These are phyloP conservation scores for Talaromyces ruber DNA, from an alignment of 495 filamentous ascomycete genomes.

Conservation along the genomic window DNA sequence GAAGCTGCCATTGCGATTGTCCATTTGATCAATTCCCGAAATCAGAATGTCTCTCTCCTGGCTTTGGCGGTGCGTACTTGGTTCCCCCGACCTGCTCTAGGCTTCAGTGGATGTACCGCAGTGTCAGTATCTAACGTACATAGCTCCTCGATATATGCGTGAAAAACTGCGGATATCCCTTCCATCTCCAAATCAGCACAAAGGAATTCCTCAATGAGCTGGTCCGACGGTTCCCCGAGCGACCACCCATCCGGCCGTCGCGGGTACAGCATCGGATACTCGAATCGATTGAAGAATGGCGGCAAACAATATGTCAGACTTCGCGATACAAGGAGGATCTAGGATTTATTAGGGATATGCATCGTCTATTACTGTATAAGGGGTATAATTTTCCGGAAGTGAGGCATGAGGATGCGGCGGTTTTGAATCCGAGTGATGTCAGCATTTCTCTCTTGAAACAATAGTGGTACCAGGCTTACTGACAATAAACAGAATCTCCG, in stretches of 20 bases:
- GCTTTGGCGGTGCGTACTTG: conserved; percentile 56
- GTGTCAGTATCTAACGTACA: conserved; percentile 7
- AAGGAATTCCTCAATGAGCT: conserved; percentile 99
- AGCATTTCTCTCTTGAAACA: conserved; percentile 22
- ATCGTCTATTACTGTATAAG: conserved; percentile 89
- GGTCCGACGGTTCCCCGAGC: conserved; percentile 89
- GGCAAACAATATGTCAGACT: conserved; percentile 95
- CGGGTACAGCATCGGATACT: conserved; percentile 87
- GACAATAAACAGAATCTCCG: conserved; percentile 62
- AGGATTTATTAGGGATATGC: conserved; percentile 96
- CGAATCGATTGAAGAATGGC: conserved; percentile 97
- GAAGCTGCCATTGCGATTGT: conserved; percentile 94
- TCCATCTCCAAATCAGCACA: conserved; percentile 95
- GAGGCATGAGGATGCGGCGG: conserved; percentile 86
- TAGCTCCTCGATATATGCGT: conserved; percentile 95
- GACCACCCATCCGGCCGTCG: conserved; percentile 76
- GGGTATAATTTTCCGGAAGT: conserved; percentile 94
- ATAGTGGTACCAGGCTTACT: neutral
- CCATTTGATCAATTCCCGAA: conserved; percentile 89
- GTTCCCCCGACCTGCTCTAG: neutral
- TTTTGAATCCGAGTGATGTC: conserved; percentile 96
- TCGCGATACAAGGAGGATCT: conserved; percentile 95
- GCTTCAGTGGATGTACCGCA: neutral
- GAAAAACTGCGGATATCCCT: conserved; percentile 99
- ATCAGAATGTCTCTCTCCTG: conserved; percentile 86